A percentile compares a stretch with the other conserved stretches of the same genome.
These are phyloP conservation scores for Elongisporangium anandrum DNA, from an alignment of 352 stramenopile species.

Conservation along the genomic window DNA sequence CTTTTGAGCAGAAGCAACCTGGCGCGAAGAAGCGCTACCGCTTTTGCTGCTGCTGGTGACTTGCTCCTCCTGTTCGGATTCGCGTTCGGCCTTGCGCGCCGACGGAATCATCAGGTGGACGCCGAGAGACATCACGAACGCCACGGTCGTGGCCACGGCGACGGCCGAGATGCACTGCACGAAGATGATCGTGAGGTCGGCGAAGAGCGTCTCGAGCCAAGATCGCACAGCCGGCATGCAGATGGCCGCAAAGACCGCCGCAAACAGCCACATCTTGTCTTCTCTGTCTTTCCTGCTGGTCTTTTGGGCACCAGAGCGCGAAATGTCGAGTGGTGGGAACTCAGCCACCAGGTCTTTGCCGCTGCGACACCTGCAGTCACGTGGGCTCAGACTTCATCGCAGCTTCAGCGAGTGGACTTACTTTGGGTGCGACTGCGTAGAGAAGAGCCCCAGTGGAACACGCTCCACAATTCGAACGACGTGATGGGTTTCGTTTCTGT, in stretches of 20 bases:
- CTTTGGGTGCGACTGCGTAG: not conserved
- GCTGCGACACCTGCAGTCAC: not conserved
- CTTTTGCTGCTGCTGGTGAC: not conserved
- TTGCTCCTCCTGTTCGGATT: conserved; percentile 1
- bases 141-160: conserved; percentile 15
- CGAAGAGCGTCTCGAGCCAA: conserved; percentile 54
- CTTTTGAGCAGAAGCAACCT: not conserved
- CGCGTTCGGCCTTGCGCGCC: conserved; percentile 11
- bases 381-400: not conserved
- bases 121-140: conserved; percentile 22
- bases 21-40: not conserved
- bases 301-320: not conserved
- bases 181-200: conserved; percentile 59
- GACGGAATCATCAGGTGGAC: conserved; percentile 9
- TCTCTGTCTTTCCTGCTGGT: not conserved
- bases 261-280: conserved; percentile 50
- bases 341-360: not conserved
- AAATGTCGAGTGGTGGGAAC: not conserved
- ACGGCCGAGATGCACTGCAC: conserved; percentile 23
- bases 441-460: not conserved
- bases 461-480: too few species aligned
- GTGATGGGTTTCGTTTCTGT: too few species aligned
- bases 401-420: not conserved
- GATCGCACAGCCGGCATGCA: conserved; percentile 45
- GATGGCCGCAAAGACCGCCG: conserved; percentile 44